A percentile compares a stretch with the other conserved stretches of the same genome.
phyloP scores from a whole-genome alignment of 257 asterid genomes.

The Nicotiana sylvestris region DNA sequence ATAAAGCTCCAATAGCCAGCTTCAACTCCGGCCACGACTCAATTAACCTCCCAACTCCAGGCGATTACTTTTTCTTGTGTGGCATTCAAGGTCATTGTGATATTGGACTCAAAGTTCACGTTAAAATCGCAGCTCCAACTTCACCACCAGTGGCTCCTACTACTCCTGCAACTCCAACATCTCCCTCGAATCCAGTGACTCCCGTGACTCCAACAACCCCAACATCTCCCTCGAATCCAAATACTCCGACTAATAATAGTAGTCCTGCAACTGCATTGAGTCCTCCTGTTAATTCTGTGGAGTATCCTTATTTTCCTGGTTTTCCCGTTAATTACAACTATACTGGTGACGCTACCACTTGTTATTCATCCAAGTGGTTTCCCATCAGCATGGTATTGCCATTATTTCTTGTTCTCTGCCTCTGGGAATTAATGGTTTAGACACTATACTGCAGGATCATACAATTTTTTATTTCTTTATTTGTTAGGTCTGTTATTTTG shows the following conservation, averaged over 20 bases:
- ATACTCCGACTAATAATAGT: too few relatives aligned
- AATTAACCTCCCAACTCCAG: neutral
- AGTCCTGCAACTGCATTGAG: too few relatives aligned
- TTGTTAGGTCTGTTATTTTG: too few relatives aligned
- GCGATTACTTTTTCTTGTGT: neutral
- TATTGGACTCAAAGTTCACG: neutral
- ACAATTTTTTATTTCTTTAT: too few relatives aligned
- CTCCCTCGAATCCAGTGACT: too few relatives aligned
- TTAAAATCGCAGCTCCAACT: neutral
- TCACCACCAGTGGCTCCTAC: neutral
- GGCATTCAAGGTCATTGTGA: neutral
- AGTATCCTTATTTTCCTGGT: too few relatives aligned
- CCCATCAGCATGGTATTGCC: neutral
- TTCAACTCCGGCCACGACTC: neutral
- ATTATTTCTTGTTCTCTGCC: neutral
- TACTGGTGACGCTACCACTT: too few relatives aligned
- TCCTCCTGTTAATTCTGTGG: too few relatives aligned
- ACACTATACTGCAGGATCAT: neutral
- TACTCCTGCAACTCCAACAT: too few relatives aligned
- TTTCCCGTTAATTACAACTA: too few relatives aligned
- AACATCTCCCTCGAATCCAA: too few relatives aligned
- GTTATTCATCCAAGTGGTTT: neutral
- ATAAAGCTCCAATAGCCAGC: neutral
- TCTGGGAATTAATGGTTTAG: neutral
- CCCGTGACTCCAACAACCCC: too few relatives aligned